These are phyloP conservation scores for Camellia lanceoleosa DNA, from an alignment of 148 eudicot species.

Conservation along the genomic window DNA sequence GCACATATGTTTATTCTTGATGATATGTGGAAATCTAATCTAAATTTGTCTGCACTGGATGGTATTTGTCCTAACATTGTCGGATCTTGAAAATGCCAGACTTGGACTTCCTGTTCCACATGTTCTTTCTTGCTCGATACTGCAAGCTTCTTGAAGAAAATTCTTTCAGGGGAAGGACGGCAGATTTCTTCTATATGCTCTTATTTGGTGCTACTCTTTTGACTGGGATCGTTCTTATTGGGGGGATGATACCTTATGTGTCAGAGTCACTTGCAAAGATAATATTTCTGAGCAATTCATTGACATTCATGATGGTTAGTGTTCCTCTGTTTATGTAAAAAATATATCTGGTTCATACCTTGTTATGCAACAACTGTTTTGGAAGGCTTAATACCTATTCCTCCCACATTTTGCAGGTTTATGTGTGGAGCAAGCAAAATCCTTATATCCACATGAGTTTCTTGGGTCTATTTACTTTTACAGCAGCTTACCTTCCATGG, in stretches of 20 bases:
- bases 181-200: constrained; percentile 97
- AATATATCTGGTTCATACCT: background rate
- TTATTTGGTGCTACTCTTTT: constrained; percentile 87
- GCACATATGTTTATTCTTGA: too few relatives aligned
- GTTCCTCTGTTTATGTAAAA: background rate
- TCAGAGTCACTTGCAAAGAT: constrained; percentile 87
- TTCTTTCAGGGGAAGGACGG: constrained; percentile 91
- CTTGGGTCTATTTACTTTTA: constrained; percentile 89
- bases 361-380: constrained; percentile 9
- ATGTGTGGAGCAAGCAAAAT: constrained; percentile 99
- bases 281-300: constrained; percentile 92
- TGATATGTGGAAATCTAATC: background rate
- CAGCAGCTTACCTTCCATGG: constrained; percentile 96
- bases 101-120: constrained; percentile 94
- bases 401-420: constrained; percentile 47
- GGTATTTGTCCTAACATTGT: constrained; percentile 10
- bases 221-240: constrained; percentile 88
- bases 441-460: constrained; percentile 94
- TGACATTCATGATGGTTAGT: constrained; percentile 90
- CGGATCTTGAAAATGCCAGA: constrained; percentile 39
- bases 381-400: constrained; percentile 18
- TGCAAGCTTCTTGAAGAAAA: constrained; percentile 99
- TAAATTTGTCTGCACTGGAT: background rate
- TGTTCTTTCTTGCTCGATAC: constrained; percentile 97
- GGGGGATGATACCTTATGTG: constrained; percentile 88